Evolutionary conservation across 2,329 filamentous ascomycete species (phyloP), one percentile per base, ranked within the genome.

Genomic region (Onygenales sp.): DNA sequence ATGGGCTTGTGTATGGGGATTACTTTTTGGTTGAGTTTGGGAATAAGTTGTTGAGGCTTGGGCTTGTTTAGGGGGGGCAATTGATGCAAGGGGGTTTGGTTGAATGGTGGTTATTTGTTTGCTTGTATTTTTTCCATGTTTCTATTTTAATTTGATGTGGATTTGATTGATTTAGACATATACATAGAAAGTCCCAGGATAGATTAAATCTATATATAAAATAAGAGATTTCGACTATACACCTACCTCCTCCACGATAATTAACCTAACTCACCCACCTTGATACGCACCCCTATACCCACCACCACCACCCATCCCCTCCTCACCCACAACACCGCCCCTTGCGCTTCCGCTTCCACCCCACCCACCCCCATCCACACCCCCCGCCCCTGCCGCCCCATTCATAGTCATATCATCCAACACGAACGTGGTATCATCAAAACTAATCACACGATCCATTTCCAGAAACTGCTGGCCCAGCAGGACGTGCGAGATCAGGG

Each of bases 1-100:
- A 71, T 62, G 70, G 70, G 10, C 53, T 72, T 48, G 69, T 72
- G 6, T 72, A 72, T 61, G 70, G 69, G 8, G 70, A 72, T 55
- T 72, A 72, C 48, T 72, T 63, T 51, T 59, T 72, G 32, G 39
- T 72, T 14, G 68, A 72, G 51, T 67, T 71, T 58, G 70, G 69
- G 8, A 72, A 72, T 53, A 69, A 69, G 50, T 51, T 72, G 32
- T 51, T 70, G 51, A 62, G 67, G 6, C 56, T 61, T 55, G 57
- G 59, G 9, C 49, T 60, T 38, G 50, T 54, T 57, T 58, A 46
- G 33, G 10, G 9, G 43, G 43, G 9, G 7, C 2, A 44, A 2
- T 5, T n/a, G n/a, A 10, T 39, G 36, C 13, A 39, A 10, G 36
- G 9, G 9, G 36, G 36, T 9, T 39, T 9, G 36, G 36, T 10